Percentiles rank a stretch among this genome's conserved stretches.
Evolutionary conservation across 2,329 filamentous ascomycete genomes (phyloP).

Genomic region (Talaromyces islandicus): DNA sequence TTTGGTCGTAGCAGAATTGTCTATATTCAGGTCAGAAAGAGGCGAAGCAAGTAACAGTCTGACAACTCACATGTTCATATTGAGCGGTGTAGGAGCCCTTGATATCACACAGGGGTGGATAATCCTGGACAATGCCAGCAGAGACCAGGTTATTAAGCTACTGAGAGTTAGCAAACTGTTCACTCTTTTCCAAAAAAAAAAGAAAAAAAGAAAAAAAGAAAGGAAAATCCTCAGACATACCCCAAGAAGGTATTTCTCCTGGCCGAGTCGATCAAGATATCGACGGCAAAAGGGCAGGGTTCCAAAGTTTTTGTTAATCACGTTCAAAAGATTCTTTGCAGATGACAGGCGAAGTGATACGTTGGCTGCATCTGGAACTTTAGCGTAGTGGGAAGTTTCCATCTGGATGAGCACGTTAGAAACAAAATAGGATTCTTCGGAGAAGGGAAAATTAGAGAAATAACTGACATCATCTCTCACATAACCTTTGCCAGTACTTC

Average conservation of each 20-base stretch:
- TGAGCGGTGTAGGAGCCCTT: constrained; percentile 95
- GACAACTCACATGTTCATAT: constrained; percentile 75
- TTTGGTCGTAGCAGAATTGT: constrained; percentile 71
- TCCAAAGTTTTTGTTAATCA: constrained; percentile 95
- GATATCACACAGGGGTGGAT: constrained; percentile 82
- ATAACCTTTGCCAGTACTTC: constrained; percentile 83
- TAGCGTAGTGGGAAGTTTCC: constrained; percentile 85
- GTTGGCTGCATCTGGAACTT: constrained; percentile 65
- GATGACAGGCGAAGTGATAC: constrained; percentile 71
- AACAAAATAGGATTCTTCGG: not conserved
- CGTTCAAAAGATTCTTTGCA: constrained; percentile 76
- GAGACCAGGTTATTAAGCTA: constrained; percentile 81
- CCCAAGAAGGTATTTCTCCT: constrained; percentile 88
- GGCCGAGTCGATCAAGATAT: constrained; percentile 86
- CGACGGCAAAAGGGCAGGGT: constrained; percentile 86
- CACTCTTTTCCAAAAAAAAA: not conserved
- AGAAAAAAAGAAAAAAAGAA: too few relatives aligned
- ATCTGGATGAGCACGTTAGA: constrained; percentile 39
- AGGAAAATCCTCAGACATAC: constrained; percentile 50
- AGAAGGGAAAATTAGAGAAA: not conserved
- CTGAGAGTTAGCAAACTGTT: constrained; percentile 21
- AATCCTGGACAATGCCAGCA: constrained; percentile 79
- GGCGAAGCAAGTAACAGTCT: not conserved
- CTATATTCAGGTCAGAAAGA: constrained; percentile 32
- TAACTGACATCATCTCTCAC: constrained; percentile 71